Evolutionary conservation across 306 rosid species (phyloP).

Genomic region (Castanopsis chinensis): DNA sequence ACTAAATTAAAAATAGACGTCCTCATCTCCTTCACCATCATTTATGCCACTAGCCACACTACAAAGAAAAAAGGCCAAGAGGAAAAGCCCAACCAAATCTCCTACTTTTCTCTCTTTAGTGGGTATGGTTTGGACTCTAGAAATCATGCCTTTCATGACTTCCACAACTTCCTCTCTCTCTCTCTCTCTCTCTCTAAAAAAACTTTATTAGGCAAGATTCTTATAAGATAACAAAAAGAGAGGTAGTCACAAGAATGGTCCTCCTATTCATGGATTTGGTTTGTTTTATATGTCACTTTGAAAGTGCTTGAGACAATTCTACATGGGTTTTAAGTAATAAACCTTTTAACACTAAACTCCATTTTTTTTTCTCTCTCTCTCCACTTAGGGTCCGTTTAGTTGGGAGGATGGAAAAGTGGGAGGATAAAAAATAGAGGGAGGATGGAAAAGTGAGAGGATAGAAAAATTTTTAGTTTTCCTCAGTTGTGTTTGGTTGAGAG

Average conservation of each 20-base stretch:
- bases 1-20: not conserved
- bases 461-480: too few species aligned
- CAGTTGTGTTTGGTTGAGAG: too few species aligned
- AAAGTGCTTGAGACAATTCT: slow-evolving; percentile 41
- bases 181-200: slow-evolving; percentile 16
- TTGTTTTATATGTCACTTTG: slow-evolving; percentile 19
- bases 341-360: slow-evolving; percentile 36
- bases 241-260: slow-evolving; percentile 45
- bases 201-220: slow-evolving; percentile 45
- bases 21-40: slow-evolving; percentile 22
- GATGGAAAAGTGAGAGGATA: too few species aligned
- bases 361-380: slow-evolving; percentile 19
- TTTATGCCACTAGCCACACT: slow-evolving; percentile 38
- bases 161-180: not conserved
- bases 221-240: slow-evolving; percentile 41
- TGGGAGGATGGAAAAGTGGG: too few species aligned
- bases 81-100: slow-evolving; percentile 26
- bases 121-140: slow-evolving; percentile 36
- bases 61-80: slow-evolving; percentile 21
- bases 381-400: too few species aligned
- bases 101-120: slow-evolving; percentile 36
- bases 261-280: slow-evolving; percentile 33
- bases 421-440: too few species aligned
- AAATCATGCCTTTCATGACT: slow-evolving; percentile 48
- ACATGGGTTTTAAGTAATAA: slow-evolving; percentile 31